A percentile compares a stretch with the other conserved stretches of the same genome.
These are phyloP conservation scores for Monotropa hypopitys DNA, from an alignment of 179 eudicot species.

Conservation along the genomic window DNA sequence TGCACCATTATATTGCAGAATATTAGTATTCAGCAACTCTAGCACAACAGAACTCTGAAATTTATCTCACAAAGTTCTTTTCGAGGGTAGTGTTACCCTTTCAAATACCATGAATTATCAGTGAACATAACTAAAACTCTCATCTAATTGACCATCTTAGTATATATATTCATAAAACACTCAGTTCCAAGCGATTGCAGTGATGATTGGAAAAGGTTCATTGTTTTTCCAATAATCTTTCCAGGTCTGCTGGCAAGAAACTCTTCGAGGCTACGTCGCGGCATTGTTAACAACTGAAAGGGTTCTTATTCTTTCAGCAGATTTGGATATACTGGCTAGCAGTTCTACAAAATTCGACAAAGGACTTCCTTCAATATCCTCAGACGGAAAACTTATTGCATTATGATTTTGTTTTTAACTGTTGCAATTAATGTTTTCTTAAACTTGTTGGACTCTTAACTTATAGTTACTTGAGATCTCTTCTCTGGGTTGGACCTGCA, in stretches of 20 bases:
- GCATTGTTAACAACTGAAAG: slow-evolving; percentile 83
- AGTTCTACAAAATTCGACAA: slow-evolving; percentile 74
- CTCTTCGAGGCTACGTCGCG: slow-evolving; percentile 89
- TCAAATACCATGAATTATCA: background rate
- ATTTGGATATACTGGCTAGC: slow-evolving; percentile 73
- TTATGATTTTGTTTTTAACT: background rate
- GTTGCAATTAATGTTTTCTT: slow-evolving; percentile 10
- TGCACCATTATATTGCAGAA: background rate
- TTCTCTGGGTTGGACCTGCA: slow-evolving; percentile 96
- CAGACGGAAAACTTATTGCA: background rate
- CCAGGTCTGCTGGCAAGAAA: slow-evolving; percentile 97
- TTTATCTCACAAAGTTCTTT: background rate
- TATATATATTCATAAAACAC: background rate
- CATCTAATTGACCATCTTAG: background rate
- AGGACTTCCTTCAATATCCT: slow-evolving; percentile 99
- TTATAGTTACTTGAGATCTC: slow-evolving; percentile 66
- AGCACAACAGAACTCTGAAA: background rate
- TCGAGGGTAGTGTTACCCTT: background rate
- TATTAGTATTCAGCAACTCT: background rate
- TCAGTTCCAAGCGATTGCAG: background rate
- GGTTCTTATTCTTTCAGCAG: slow-evolving; percentile 83
- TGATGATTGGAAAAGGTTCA: background rate
- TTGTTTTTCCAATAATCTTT: background rate
- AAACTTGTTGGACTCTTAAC: slow-evolving; percentile 33
- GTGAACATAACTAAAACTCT: background rate